These are phyloP conservation scores for Hypoxylon sp. DNA, from an alignment of 2,329 filamentous ascomycete genomes.

Conservation along the genomic window DNA sequence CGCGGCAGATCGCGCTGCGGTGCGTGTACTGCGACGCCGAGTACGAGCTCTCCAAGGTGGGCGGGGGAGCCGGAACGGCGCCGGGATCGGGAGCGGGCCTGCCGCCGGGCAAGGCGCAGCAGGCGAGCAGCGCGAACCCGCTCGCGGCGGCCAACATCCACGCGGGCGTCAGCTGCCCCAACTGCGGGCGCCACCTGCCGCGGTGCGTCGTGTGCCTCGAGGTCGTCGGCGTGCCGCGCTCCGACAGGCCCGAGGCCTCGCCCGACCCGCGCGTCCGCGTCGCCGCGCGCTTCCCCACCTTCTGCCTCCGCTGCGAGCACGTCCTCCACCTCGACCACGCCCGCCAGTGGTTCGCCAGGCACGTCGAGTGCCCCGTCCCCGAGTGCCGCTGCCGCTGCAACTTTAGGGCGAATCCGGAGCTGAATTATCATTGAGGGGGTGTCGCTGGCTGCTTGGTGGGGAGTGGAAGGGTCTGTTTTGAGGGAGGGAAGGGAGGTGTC, in stretches of 20 bases:
- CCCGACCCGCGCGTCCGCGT: constrained; percentile 55
- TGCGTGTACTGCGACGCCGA: constrained; percentile 79
- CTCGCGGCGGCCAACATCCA: constrained; percentile 65
- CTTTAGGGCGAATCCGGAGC: constrained; percentile 65
- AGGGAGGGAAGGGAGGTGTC: too few species aligned
- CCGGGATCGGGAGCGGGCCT: constrained; percentile 7
- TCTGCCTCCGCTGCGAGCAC: constrained; percentile 73
- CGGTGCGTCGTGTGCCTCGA: constrained; percentile 74
- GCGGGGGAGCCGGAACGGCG: too few species aligned
- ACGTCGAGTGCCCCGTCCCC: constrained; percentile 72
- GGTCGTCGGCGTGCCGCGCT: constrained; percentile 69
- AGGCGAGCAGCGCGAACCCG: constrained; percentile 56
- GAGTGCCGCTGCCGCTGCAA: constrained; percentile 73
- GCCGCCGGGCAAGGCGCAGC: constrained; percentile 2
- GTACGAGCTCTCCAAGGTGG: constrained; percentile 56
- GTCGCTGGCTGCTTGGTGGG: background rate
- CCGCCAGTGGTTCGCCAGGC: constrained; percentile 69
- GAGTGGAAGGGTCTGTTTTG: background rate
- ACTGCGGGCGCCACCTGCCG: constrained; percentile 71
- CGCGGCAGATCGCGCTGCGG: constrained; percentile 75
- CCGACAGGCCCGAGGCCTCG: constrained; percentile 62
- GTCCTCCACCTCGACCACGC: constrained; percentile 73
- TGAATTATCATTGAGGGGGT: constrained; percentile 56
- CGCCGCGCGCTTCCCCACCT: constrained; percentile 70
- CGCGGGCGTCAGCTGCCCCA: constrained; percentile 70